These are phyloP conservation scores for Hypoxylon cercidicola DNA, from an alignment of 495 filamentous ascomycete genomes.

Conservation along the genomic window DNA sequence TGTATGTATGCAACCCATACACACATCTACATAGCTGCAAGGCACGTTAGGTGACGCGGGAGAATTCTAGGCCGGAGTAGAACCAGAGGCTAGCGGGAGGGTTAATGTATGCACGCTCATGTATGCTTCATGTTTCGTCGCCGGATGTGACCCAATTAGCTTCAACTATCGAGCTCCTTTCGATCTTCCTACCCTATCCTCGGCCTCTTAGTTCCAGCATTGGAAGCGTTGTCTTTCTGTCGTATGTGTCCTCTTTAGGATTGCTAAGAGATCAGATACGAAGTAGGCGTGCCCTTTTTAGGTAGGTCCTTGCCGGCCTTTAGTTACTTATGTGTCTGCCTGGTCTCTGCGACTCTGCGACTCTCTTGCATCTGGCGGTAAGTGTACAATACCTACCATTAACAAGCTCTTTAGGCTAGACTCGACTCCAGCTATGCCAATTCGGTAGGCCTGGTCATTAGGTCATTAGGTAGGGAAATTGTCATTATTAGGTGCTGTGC, in stretches of 20 bases:
- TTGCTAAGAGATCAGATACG: slow-evolving; percentile 20
- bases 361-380: slow-evolving; percentile 4
- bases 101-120: background rate
- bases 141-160: slow-evolving; percentile 23
- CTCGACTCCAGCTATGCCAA: slow-evolving; percentile 31
- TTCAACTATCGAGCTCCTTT: slow-evolving; percentile 16
- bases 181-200: slow-evolving; percentile 14
- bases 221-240: slow-evolving; percentile 7
- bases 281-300: slow-evolving; percentile 27
- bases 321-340: background rate
- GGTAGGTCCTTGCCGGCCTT: slow-evolving; percentile 30
- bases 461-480: slow-evolving; percentile 4
- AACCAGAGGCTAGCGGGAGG: slow-evolving; percentile 10
- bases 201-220: slow-evolving; percentile 3
- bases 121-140: slow-evolving; percentile 7
- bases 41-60: slow-evolving; percentile 13
- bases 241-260: slow-evolving; percentile 29
- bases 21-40: slow-evolving; percentile 8
- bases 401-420: slow-evolving; percentile 9
- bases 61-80: slow-evolving; percentile 13
- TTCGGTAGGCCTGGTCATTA: slow-evolving; percentile 25
- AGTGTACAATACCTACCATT: slow-evolving; percentile 1
- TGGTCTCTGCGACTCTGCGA: too few species aligned
- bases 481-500: background rate
- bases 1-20: too few species aligned